Evolutionary conservation across 805 yeast species (phyloP).

Genomic region (Hanseniaspora pseudoguilliermondii): DNA sequence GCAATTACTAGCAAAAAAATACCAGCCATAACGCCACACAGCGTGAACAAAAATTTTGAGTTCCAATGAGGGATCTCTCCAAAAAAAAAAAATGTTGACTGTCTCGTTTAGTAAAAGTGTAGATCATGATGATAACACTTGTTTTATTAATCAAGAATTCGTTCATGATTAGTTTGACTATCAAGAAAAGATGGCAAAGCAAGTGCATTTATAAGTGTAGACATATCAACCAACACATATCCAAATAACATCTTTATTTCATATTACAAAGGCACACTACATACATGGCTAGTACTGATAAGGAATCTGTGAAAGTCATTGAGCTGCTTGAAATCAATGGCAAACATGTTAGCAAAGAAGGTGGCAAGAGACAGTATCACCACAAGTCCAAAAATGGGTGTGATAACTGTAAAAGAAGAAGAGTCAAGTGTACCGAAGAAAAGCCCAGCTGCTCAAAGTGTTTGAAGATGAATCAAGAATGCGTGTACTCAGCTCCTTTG

Average conservation of each 20-base stretch:
- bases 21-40: too few relatives aligned
- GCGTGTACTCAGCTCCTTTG: constrained; percentile 41
- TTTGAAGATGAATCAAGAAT: constrained; percentile 60
- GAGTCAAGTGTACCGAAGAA: constrained; percentile 86
- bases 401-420: constrained; percentile 71
- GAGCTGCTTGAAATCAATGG: constrained; percentile 31
- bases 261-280: background rate
- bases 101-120: background rate
- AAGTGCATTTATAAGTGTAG: too few relatives aligned
- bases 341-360: constrained; percentile 22
- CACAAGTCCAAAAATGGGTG: constrained; percentile 84
- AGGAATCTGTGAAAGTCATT: constrained; percentile 18
- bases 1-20: too few relatives aligned
- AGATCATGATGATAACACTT: too few relatives aligned
- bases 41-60: background rate
- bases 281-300: constrained; percentile 6
- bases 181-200: too few relatives aligned
- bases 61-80: background rate
- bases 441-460: constrained; percentile 75
- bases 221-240: too few relatives aligned
- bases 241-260: too few relatives aligned
- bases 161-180: too few relatives aligned
- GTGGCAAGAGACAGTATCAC: constrained; percentile 74
- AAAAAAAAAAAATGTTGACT: background rate
- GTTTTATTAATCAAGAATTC: too few relatives aligned